phyloP scores from a whole-genome alignment of 176 grass and related monocot genomes.

The Pontederia crassipes region DNA sequence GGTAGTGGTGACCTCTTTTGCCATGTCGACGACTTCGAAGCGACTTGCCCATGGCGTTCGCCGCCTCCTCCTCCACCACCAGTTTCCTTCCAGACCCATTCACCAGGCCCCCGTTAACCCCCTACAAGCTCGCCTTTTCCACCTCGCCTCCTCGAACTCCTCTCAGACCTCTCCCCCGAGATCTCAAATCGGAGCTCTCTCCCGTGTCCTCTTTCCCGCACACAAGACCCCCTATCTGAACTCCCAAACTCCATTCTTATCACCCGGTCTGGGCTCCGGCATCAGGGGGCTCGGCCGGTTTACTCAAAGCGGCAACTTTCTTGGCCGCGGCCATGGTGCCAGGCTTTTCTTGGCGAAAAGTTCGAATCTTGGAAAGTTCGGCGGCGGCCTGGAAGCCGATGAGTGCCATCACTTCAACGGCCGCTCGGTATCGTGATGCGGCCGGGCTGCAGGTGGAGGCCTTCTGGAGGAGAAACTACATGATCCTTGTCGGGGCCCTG shows the following conservation, averaged over 20 bases:
- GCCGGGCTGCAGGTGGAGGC: conserved; percentile 73
- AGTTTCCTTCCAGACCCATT: neutral
- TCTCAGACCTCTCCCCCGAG: conserved; percentile 8
- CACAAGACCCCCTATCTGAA: conserved; percentile 17
- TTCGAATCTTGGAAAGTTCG: conserved; percentile 13
- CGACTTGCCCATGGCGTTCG: conserved; percentile 25
- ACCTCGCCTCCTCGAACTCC: neutral
- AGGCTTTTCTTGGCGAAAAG: conserved; percentile 16
- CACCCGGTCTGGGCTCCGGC: conserved; percentile 39
- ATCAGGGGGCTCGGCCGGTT: conserved; percentile 43
- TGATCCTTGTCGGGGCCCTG: conserved; percentile 55
- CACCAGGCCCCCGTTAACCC: neutral
- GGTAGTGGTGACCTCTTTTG: neutral
- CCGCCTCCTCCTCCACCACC: conserved; percentile 18
- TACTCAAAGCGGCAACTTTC: neutral
- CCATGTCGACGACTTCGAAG: conserved; percentile 36
- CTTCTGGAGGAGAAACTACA: conserved; percentile 85
- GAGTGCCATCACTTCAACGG: conserved; percentile 23
- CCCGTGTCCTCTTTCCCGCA: conserved; percentile 13
- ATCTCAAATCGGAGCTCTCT: conserved; percentile 15
- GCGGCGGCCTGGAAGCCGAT: conserved; percentile 34
- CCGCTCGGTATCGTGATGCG: conserved; percentile 49
- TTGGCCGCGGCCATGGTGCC: neutral
- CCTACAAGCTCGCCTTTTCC: neutral
- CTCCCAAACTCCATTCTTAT: conserved; percentile 14